Base-by-base conservation (phyloP, 495 filamentous ascomycete genomes). In the Rostrohypoxylon terebratum region DNA sequence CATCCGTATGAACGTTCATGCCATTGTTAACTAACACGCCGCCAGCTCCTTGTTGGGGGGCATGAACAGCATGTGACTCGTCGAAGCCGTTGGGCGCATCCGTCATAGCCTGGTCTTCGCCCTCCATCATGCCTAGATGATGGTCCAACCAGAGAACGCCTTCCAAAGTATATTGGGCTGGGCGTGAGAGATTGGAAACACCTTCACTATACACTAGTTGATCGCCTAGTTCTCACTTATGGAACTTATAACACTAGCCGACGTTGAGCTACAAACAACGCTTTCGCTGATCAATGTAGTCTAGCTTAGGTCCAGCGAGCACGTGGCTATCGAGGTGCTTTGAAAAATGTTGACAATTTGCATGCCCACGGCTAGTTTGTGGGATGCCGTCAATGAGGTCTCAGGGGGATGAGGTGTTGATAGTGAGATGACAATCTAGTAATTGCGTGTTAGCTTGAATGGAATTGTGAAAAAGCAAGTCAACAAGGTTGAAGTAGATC, bases 31-130 rank as follows among this genome's bases (percentile, higher is more conserved):
- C 44, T 0, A 78, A 59, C 38, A 18, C 59, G 44, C 70, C 74
- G 2, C 67, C 31, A 23, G 69, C 77, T 10, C 74, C 72, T 10
- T 69, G 33, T 33, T 51, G 28, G 25, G 10, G 69, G 18, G 28
- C 40, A 58, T 59, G 45, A 4, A 42, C 66, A 28, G 59, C 55
- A 13, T 66, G 63, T 13, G 70, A 61, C 54, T 77, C 77, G 14
- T 66, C 55, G 53, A 81, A 76, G 40, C 82, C 82, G 63, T 84
- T 85, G 36, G 78, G 75, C 25, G 73, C 81, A 51, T 80, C 79
- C 16, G 62, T 50, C 78, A 81, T 75, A 59, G 73, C 67, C 36
- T 80, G 75, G 40, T 82, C 78, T 21, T 81, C 79, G 18, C 77
- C 77, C 23, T 83, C 82, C 82, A 83, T 85, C 51, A 36, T 76